These are phyloP conservation scores for Colletotrichum spaethianum DNA, from an alignment of 2,329 filamentous ascomycete genomes.

Conservation along the genomic window DNA sequence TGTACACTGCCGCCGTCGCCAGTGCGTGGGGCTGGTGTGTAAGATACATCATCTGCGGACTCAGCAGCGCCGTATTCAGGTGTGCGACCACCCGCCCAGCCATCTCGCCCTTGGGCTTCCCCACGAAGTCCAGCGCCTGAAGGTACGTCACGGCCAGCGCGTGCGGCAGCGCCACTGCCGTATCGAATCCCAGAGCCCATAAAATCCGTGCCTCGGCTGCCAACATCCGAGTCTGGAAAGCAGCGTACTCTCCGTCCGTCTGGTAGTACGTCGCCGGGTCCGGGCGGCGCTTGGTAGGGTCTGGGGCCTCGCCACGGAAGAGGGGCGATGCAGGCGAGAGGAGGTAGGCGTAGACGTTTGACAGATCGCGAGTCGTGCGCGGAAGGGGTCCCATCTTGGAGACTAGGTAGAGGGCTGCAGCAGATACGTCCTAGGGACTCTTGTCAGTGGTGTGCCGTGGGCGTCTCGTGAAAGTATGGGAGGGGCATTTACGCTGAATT, in stretches of 20 bases:
- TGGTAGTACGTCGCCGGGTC: constrained; percentile 75
- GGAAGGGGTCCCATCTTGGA: constrained; percentile 87
- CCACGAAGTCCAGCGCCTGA: constrained; percentile 84
- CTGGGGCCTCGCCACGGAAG: constrained; percentile 56
- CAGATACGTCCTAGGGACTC: constrained; percentile 79
- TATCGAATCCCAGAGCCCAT: constrained; percentile 80
- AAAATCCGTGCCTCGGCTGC: constrained; percentile 84
- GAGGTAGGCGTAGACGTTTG: constrained; percentile 89
- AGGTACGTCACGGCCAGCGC: constrained; percentile 91
- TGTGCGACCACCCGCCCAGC: constrained; percentile 79
- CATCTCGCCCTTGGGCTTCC: constrained; percentile 63
- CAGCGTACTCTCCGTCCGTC: constrained; percentile 79
- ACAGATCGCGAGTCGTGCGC: constrained; percentile 82
- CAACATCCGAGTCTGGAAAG: constrained; percentile 75
- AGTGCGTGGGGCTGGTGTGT: constrained; percentile 92
- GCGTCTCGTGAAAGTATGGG: neutral
- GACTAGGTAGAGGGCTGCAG: constrained; percentile 84
- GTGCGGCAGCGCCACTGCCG: constrained; percentile 88
- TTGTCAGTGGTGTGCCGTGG: neutral
- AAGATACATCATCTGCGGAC: constrained; percentile 89
- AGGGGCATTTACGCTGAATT: constrained; percentile 65
- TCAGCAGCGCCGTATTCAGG: constrained; percentile 88
- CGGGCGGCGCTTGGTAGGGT: constrained; percentile 47
- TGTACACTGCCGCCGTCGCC: constrained; percentile 90
- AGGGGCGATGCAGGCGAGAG: constrained; percentile 72